Conservation (phyloP, 371 early-diverging fungal genomes). For the Mucor piriformis region DNA sequence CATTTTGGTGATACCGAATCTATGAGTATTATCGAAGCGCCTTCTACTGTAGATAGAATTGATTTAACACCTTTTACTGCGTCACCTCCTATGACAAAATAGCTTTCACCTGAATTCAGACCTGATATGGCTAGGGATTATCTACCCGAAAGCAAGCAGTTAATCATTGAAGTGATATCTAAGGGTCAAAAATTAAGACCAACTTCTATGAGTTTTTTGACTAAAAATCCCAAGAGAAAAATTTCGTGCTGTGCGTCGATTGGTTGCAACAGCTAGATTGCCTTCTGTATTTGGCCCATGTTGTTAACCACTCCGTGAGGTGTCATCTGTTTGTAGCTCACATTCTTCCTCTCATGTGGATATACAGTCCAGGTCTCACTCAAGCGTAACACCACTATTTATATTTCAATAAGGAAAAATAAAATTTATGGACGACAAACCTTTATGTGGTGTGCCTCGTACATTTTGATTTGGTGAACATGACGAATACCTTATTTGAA, state of each 20-base stretch:
- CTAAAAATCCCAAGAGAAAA: slow-evolving; percentile 37
- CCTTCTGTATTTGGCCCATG: slow-evolving; percentile 40
- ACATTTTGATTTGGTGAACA: too few species aligned
- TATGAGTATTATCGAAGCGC: slow-evolving; percentile 4
- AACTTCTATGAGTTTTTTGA: slow-evolving; percentile 47
- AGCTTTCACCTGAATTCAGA: not conserved
- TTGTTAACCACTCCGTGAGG: slow-evolving; percentile 15
- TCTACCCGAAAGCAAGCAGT: slow-evolving; percentile 13
- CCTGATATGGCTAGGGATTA: slow-evolving; percentile 19
- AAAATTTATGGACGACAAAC: too few species aligned
- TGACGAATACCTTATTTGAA: too few species aligned
- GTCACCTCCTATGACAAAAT: not conserved
- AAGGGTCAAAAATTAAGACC: slow-evolving; percentile 42
- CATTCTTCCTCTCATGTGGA: slow-evolving; percentile 36
- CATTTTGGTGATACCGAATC: slow-evolving; percentile 10
- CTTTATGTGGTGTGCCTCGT: too few species aligned
- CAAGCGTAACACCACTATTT: too few species aligned
- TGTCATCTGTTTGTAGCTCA: slow-evolving; percentile 24
- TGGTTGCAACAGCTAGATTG: slow-evolving; percentile 39
- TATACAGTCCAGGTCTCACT: too few species aligned
- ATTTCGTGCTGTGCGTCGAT: slow-evolving; percentile 33
- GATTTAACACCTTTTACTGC: not conserved
- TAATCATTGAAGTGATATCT: slow-evolving; percentile 43
- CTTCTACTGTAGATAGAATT: not conserved
- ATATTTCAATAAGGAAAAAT: too few species aligned